phyloP scores from a whole-genome alignment of 2,329 filamentous ascomycete genomes.

The Neonectria punicea region DNA sequence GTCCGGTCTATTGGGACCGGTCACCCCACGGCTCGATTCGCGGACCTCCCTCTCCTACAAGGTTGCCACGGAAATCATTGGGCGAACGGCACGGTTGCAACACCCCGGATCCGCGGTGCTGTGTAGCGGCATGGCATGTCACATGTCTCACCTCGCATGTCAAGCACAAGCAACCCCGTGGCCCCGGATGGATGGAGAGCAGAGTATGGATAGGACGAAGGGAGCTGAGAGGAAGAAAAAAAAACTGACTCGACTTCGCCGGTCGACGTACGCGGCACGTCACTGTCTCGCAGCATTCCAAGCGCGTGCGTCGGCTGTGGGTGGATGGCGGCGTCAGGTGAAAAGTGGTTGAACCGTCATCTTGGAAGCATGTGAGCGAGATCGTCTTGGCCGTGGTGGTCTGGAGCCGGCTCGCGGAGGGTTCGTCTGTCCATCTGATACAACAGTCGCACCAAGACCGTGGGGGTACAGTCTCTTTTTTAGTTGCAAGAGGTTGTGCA shows the following conservation, averaged over 20 bases:
- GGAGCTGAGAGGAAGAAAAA: neutral
- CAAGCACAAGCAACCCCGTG: conserved; percentile 2
- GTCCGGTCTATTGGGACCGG: conserved; percentile 17
- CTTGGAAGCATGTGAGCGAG: conserved; percentile 15
- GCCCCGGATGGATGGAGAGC: conserved; percentile 20
- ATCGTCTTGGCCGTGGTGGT: neutral
- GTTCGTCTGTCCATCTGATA: neutral
- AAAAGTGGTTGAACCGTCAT: neutral
- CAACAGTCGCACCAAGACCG: neutral
- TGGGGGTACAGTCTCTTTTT: conserved; percentile 1
- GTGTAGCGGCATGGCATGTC: conserved; percentile 18
- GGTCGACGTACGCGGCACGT: neutral
- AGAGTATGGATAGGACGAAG: conserved; percentile 13
- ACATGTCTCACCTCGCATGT: conserved; percentile 17
- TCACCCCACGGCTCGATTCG: conserved; percentile 31
- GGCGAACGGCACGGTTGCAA: conserved; percentile 28
- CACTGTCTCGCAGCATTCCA: neutral
- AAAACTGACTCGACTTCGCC: conserved; percentile 12
- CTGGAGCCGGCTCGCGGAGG: conserved; percentile 3
- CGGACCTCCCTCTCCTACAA: conserved; percentile 17
- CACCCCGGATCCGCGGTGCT: conserved; percentile 24
- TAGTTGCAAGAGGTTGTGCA: neutral
- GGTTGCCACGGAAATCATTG: conserved; percentile 33
- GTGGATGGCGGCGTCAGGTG: neutral
- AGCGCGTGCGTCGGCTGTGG: neutral